Conservation (phyloP, 148 eudicot species). For the Nyssa sinensis region DNA sequence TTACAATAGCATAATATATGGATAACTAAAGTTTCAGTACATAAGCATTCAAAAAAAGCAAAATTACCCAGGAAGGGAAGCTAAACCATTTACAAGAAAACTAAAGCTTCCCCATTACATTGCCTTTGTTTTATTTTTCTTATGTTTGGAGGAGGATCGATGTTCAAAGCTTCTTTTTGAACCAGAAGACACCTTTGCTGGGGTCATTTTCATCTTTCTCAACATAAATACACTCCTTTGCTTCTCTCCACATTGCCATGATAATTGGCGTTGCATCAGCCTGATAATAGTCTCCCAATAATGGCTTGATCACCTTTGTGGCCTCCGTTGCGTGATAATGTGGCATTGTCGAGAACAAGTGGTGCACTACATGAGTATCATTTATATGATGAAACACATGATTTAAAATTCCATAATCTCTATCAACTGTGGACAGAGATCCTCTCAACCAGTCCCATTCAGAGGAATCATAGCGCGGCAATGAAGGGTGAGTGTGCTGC, state of each 20-base stretch:
- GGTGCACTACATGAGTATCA: slow-evolving; percentile 86
- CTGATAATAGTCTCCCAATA: slow-evolving; percentile 68
- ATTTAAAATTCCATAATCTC: slow-evolving; percentile 77
- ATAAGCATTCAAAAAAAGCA: no score
- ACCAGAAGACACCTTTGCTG: slow-evolving; percentile 79
- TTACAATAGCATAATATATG: no score
- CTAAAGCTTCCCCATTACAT: not conserved
- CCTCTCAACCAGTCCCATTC: slow-evolving; percentile 96
- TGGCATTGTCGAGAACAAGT: slow-evolving; percentile 82
- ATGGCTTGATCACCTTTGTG: slow-evolving; percentile 75
- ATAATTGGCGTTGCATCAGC: slow-evolving; percentile 59
- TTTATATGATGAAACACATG: slow-evolving; percentile 82
- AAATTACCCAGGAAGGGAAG: not conserved
- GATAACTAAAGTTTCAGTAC: no score
- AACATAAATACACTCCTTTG: slow-evolving; percentile 76
- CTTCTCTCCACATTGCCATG: slow-evolving; percentile 75
- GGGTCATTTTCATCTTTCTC: slow-evolving; percentile 53
- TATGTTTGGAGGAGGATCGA: no score
- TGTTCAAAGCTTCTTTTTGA: slow-evolving; percentile 59
- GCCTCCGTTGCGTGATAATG: slow-evolving; percentile 97
- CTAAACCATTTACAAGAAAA: not conserved
- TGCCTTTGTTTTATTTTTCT: no score
- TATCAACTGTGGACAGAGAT: slow-evolving; percentile 72
- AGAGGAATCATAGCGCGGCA: slow-evolving; percentile 78
- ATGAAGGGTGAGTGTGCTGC: slow-evolving; percentile 78